Base-by-base conservation (phyloP, 805 yeast species). In the Candida rishiriensis region DNA sequence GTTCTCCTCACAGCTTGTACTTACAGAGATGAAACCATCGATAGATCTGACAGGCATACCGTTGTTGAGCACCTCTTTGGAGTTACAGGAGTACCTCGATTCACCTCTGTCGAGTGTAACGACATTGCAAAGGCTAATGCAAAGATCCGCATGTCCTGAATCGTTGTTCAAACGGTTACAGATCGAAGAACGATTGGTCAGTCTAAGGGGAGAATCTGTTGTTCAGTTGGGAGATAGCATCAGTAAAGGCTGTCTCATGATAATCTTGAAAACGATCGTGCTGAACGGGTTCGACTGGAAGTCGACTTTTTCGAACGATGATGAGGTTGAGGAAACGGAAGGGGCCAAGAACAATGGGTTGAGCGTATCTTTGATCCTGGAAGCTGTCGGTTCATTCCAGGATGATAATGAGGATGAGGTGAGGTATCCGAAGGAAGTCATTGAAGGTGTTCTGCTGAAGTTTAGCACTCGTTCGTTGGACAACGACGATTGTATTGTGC, bases 1-100 rank as follows among this genome's bases (percentile, higher is more conserved):
- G 3, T 53, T 55, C 36, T 38, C 30, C 4, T 31, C 31, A 18
- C 54, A 55, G 38, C 45, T 55, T 9, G 51, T 51, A 3, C 30
- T 50, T 10, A 18, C 46, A 5, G 28, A 40, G 11, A 40, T 37
- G 3, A 41, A 43, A 16, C 54, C 54, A 8, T 11, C 28, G 3
- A 32, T 54, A 33, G 51, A 48, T 31, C 17, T 41, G 8, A 12
- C 18, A 10, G 40, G 42, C 2, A 45, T 55, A 1, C 49, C 56
- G 11, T 10, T 32, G 43, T 15, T 35, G 48, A 26, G 14, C 26
- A 17, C 40, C 44, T 16, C 12, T 38, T n/a, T 14, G 11, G 13
- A 39, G 5, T 7, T 13, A 2, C 41, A 28, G 15, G 15, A 10
- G 4, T 21, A 21, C 7, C 26, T 21, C 26, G 7, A 5, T 4